Percentiles rank a stretch among this genome's conserved stretches.
These are phyloP conservation scores for Whalleya microplaca DNA, from an alignment of 2,329 filamentous ascomycete genomes.

Conservation along the genomic window DNA sequence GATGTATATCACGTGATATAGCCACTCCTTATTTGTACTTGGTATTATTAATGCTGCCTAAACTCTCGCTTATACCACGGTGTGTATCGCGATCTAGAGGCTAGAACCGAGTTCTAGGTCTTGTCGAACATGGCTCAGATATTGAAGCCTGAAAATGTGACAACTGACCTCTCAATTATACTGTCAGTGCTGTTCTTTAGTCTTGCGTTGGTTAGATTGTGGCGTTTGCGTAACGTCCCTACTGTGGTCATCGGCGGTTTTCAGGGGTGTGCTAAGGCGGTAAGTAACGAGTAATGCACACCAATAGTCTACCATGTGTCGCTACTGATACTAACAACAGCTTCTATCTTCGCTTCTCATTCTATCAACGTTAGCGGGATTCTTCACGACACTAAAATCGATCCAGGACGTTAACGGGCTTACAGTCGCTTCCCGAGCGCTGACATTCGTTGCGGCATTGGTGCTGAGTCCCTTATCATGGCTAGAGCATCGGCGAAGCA, in stretches of 20 bases:
- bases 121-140: constrained; percentile 4
- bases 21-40: too few relatives aligned
- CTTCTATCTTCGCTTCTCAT: constrained; percentile 10
- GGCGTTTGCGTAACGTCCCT: constrained; percentile 3
- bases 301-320: not conserved
- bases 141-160: constrained; percentile 1
- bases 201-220: constrained; percentile 3
- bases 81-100: too few relatives aligned
- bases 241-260: constrained; percentile 6
- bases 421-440: not conserved
- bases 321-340: constrained; percentile 5
- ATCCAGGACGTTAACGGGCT: not conserved
- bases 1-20: too few relatives aligned
- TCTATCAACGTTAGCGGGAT: constrained; percentile 5
- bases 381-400: constrained; percentile 1
- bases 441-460: constrained; percentile 10
- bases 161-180: constrained; percentile 5
- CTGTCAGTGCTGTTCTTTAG: constrained; percentile 11
- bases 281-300: not conserved
- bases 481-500: constrained; percentile 26
- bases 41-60: too few relatives aligned
- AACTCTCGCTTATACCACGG: too few relatives aligned
- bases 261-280: constrained; percentile 13
- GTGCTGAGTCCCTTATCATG: constrained; percentile 17
- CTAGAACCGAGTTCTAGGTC: too few relatives aligned